phyloP scores from a whole-genome alignment of 371 early-diverging fungal genomes.

The Mucor irregularis region DNA sequence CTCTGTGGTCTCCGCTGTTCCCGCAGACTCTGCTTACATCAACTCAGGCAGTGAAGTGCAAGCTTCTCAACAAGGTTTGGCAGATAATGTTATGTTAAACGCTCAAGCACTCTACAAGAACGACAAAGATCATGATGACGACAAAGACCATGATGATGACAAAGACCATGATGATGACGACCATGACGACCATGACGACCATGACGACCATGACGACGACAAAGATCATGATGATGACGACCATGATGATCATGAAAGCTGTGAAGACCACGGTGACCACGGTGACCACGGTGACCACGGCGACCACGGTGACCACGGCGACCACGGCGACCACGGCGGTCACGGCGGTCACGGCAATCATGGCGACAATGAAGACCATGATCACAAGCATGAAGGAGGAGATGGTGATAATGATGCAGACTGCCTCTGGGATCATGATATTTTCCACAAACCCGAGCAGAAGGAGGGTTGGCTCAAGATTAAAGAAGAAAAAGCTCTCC shows the following conservation, averaged over 20 bases:
- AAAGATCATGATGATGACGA: background rate
- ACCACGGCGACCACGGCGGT: background rate
- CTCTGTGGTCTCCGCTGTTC: too few relatives aligned
- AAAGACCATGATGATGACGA: background rate
- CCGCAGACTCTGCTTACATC: too few relatives aligned
- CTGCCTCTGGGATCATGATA: too few relatives aligned
- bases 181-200: background rate
- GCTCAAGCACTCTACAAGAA: too few relatives aligned
- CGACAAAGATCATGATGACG: too few relatives aligned
- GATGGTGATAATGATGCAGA: background rate
- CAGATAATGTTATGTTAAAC: too few relatives aligned
- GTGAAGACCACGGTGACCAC: background rate
- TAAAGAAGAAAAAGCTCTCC: too few relatives aligned
- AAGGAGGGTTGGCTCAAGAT: too few relatives aligned
- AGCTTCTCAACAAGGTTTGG: too few relatives aligned
- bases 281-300: background rate
- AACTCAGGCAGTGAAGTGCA: too few relatives aligned
- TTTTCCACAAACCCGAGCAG: too few relatives aligned
- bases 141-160: background rate
- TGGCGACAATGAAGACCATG: background rate
- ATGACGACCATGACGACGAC: background rate
- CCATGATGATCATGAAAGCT: background rate
- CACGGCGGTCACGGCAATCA: background rate
- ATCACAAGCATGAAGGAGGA: background rate
- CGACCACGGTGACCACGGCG: background rate